Percentiles rank a stretch among this genome's conserved stretches.
Evolutionary conservation across 2,329 filamentous ascomycete species (phyloP).

Genomic region (Parafenestella ontariensis): DNA sequence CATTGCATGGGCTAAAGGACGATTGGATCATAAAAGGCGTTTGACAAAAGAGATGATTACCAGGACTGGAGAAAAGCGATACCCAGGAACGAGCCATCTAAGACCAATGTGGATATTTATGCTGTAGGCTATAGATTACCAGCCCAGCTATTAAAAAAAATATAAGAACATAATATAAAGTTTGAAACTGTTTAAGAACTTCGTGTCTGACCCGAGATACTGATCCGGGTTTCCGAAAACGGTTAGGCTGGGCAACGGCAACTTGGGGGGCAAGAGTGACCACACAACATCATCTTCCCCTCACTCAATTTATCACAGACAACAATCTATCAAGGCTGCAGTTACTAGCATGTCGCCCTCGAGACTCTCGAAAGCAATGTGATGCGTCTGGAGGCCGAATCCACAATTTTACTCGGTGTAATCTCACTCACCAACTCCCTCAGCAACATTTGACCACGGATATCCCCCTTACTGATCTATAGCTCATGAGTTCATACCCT

Average conservation of each 20-base stretch:
- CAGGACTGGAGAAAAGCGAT: conserved; percentile 8
- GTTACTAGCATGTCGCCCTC: background rate
- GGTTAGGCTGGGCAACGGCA: background rate
- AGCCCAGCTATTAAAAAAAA: conserved; percentile 17
- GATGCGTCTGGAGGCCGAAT: too few species aligned
- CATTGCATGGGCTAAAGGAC: background rate
- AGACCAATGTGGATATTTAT: conserved; percentile 13
- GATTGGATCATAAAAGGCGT: background rate
- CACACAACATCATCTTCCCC: background rate
- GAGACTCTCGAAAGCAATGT: background rate
- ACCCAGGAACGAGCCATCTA: conserved; percentile 10
- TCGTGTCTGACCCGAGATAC: background rate
- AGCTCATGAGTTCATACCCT: background rate
- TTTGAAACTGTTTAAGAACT: background rate
- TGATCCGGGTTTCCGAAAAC: background rate
- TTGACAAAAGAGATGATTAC: background rate
- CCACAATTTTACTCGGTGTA: too few species aligned
- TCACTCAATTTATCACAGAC: background rate
- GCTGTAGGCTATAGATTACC: conserved; percentile 26
- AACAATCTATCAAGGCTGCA: background rate
- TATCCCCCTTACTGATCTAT: background rate
- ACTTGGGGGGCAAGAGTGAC: background rate
- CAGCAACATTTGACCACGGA: background rate
- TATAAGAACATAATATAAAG: background rate
- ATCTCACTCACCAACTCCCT: background rate